Percentiles rank a stretch among this genome's conserved stretches.
Conservation (phyloP, 2,329 filamentous ascomycete genomes). For the Tolypocladium ophioglossoides region DNA sequence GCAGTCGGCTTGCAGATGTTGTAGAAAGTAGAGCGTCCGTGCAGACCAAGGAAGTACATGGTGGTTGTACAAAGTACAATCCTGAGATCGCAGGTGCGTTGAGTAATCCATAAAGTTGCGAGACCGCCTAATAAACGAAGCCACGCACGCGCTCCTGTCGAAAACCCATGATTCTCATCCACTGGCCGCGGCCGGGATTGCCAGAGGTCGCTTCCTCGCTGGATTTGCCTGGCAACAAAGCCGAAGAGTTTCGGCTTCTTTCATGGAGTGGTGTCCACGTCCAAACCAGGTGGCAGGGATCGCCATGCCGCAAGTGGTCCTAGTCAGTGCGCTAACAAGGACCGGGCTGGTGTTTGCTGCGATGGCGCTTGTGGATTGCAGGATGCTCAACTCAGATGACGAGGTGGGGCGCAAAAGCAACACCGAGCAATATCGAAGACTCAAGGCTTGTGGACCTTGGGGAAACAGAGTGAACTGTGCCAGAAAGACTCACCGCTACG, state of each 20-base stretch:
- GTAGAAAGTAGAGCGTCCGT: too few relatives aligned
- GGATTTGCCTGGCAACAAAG: not conserved
- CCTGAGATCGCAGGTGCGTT: too few relatives aligned
- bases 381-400: slow-evolving; percentile 1
- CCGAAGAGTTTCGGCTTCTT: slow-evolving; percentile 8
- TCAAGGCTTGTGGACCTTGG: not conserved
- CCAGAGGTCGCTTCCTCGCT: not conserved
- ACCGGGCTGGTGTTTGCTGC: not conserved
- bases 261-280: not conserved
- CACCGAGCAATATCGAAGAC: not conserved
- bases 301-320: not conserved
- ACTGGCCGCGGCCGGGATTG: not conserved
- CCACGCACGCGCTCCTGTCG: not conserved
- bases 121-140: not conserved
- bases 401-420: not conserved
- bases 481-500: not conserved
- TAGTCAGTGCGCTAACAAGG: not conserved
- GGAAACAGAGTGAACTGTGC: not conserved
- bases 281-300: not conserved
- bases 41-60: too few relatives aligned
- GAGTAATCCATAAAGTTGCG: too few relatives aligned
- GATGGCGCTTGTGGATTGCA: not conserved
- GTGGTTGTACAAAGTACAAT: too few relatives aligned
- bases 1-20: too few relatives aligned
- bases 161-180: too few relatives aligned